These are phyloP conservation scores for Carex scoparia DNA, from an alignment of 176 grass and related monocot genomes.

Conservation along the genomic window DNA sequence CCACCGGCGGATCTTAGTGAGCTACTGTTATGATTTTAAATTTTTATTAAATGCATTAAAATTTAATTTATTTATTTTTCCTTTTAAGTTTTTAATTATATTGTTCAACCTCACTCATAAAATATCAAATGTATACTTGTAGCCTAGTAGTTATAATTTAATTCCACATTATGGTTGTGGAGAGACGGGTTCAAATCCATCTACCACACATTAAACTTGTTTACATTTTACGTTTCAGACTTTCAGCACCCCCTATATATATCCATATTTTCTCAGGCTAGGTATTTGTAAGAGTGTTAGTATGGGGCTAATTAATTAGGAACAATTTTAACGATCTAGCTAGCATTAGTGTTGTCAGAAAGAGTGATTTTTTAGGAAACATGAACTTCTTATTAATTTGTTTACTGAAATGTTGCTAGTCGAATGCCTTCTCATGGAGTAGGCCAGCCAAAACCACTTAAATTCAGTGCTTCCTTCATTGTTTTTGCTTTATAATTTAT, in stretches of 20 bases:
- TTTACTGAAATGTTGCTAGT: not conserved
- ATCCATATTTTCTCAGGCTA: not conserved
- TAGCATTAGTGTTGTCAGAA: not conserved
- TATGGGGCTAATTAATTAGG: not conserved
- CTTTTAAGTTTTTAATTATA: too few relatives aligned
- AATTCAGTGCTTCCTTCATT: not conserved
- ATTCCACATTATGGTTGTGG: too few relatives aligned
- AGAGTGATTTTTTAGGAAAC: not conserved
- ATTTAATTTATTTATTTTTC: too few relatives aligned
- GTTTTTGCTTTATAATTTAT: not conserved
- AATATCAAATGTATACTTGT: too few relatives aligned
- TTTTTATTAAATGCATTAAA: too few relatives aligned
- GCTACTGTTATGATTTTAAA: too few relatives aligned
- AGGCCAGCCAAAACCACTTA: not conserved
- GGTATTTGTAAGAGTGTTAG: not conserved
- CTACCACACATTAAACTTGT: too few relatives aligned
- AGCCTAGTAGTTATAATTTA: too few relatives aligned
- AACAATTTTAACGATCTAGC: not conserved
- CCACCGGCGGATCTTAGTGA: not conserved
- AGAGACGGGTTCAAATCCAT: too few relatives aligned
- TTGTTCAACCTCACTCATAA: too few relatives aligned
- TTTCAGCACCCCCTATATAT: too few relatives aligned
- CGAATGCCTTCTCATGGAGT: not conserved
- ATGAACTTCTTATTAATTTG: not conserved
- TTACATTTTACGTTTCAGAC: too few relatives aligned